Evolutionary conservation across 192 early-diverging fungal species (phyloP), one percentile per base, ranked within the genome.

Genomic region (Coemansia sp.): DNA sequence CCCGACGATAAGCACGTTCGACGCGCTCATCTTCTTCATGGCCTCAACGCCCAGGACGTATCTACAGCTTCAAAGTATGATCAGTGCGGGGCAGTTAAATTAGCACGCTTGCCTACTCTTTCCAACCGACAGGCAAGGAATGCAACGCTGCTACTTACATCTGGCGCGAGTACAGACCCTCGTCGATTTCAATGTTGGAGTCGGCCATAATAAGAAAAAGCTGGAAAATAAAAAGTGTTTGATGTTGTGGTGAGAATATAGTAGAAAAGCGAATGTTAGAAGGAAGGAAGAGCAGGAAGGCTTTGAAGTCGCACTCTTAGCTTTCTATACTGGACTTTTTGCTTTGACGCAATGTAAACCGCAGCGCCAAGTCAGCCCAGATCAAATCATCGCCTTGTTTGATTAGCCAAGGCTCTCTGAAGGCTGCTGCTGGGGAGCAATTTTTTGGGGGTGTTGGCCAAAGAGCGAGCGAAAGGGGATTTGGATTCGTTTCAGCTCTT

Each of bases 131-230:
- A 45, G 3, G 18, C 7, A 8, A 9, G 0, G 5, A 37, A 13
- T 9, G 33, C 20, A 43, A 14, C n/a, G 13, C 24, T 3, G 33
- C 8, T 67, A 84, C 91, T 84, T 93, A 99, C 97, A 99, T 87
- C 77, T 99, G 97, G 59, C 97, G 90, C 51, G 97, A 99, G 85
- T 99, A 99, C 31, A 97, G 89, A 38, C 95, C 85, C 83, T 99
- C 97, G 83, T 99, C 97, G 69, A 99, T 97, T 40, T 71, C 71
- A 2, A 56, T 31, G 50, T 73, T 67, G 37, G 42, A 39, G 53
- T 65, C 37, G 58, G 59, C 66, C 48, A 46, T 67, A 31, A 34
- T 56, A 68, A 9, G n/a, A 23, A 13, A 42, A 20, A 74, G 72
- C 40, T 42, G 9, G 61, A 43, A 33, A 65, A 37, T 64, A 62